These are phyloP conservation scores for Boletellus sp. DNA, from an alignment of 768 basidiomycete species.

Conservation along the genomic window DNA sequence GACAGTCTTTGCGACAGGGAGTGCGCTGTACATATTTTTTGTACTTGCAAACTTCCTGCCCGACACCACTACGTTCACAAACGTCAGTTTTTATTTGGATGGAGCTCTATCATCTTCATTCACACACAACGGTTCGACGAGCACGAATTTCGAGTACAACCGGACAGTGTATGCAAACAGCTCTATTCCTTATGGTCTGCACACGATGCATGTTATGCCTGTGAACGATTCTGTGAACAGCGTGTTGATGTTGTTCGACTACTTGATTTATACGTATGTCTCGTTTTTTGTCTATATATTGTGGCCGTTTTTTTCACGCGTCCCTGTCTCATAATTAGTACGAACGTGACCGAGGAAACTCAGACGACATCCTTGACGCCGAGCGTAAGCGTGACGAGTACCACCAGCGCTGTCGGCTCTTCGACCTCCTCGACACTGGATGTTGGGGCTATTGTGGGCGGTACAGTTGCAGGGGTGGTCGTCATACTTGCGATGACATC, in stretches of 20 bases:
- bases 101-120: not conserved
- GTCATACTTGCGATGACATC: not conserved
- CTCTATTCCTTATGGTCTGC: constrained; percentile 1
- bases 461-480: not conserved
- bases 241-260: constrained; percentile 15
- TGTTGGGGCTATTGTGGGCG: constrained; percentile 3
- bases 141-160: constrained; percentile 9
- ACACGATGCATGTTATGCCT: constrained; percentile 7
- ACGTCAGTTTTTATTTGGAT: constrained; percentile 7
- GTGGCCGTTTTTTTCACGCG: too few species aligned
- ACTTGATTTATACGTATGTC: constrained; percentile 17
- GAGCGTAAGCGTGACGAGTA: too few species aligned
- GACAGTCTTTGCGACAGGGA: constrained; percentile 3
- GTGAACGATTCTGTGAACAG: not conserved
- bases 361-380: too few species aligned
- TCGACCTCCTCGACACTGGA: too few species aligned
- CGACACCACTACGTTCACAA: not conserved
- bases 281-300: too few species aligned
- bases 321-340: too few species aligned
- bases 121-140: not conserved
- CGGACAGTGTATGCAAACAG: constrained; percentile 9
- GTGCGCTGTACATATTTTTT: constrained; percentile 15
- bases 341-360: too few species aligned
- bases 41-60: constrained; percentile 2
- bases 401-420: too few species aligned